Evolutionary conservation across 768 basidiomycete species (phyloP).

Genomic region (Scleroderma bovista): DNA sequence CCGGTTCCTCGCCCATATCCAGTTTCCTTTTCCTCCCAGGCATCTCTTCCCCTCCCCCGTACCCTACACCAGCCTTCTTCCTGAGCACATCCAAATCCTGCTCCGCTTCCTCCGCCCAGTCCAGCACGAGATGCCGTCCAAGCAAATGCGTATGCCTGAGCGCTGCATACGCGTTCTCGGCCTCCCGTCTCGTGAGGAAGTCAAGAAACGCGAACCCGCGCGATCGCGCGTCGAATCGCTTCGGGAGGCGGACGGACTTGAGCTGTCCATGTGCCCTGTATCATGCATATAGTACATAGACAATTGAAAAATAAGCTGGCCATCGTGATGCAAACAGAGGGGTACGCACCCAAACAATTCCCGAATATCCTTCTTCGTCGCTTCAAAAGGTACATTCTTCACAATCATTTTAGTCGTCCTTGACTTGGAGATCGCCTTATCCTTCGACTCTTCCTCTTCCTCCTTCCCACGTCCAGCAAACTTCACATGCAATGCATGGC

Average conservation of each 20-base stretch:
- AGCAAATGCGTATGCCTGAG: conserved; percentile 93
- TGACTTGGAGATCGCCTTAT: conserved; percentile 40
- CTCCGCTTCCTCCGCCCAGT: conserved; percentile 87
- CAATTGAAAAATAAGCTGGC: background rate
- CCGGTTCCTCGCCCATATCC: conserved; percentile 40
- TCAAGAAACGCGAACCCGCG: conserved; percentile 98
- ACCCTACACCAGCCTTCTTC: conserved; percentile 76
- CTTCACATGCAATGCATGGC: conserved; percentile 76
- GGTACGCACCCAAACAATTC: conserved; percentile 80
- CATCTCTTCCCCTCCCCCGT: conserved; percentile 59
- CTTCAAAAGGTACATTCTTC: conserved; percentile 98
- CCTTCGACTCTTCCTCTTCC: conserved; percentile 43
- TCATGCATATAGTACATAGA: no score
- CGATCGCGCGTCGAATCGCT: conserved; percentile 82
- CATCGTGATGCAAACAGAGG: background rate
- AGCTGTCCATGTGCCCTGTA: conserved; percentile 81
- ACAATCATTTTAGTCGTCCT: conserved; percentile 92
- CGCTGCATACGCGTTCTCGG: conserved; percentile 80
- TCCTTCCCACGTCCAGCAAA: conserved; percentile 79
- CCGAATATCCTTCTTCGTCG: conserved; percentile 85
- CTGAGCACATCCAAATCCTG: conserved; percentile 72
- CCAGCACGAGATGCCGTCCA: conserved; percentile 88
- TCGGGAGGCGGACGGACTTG: conserved; percentile 91
- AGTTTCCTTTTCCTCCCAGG: conserved; percentile 77
- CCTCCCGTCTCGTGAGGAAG: conserved; percentile 85